A percentile compares a stretch with the other conserved stretches of the same genome.
phyloP scores from a whole-genome alignment of 164 flowering plant species.

The Nymphaea colorata region DNA sequence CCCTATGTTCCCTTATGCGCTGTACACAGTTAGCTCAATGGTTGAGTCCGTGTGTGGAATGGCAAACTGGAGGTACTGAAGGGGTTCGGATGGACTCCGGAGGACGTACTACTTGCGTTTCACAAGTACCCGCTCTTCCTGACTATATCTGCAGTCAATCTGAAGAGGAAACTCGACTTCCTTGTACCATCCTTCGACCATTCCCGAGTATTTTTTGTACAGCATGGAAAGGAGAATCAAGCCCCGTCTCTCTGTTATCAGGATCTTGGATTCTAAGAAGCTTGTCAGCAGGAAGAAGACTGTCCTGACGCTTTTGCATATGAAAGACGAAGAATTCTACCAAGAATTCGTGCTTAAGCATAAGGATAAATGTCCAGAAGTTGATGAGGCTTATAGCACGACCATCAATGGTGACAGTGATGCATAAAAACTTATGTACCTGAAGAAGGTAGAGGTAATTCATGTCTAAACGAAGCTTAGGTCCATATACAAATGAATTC shows the following conservation, averaged over 20 bases:
- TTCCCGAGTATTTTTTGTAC: not conserved
- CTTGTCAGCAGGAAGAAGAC: not conserved
- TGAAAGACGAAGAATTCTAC: slow-evolving; percentile 2
- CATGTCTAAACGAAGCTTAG: too few species aligned
- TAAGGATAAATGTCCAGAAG: slow-evolving; percentile 4
- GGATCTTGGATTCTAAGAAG: slow-evolving; percentile 3
- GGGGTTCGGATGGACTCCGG: slow-evolving; percentile 12
- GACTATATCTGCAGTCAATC: slow-evolving; percentile 5
- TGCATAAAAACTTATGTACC: not conserved
- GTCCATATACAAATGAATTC: too few species aligned
- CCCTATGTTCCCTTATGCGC: slow-evolving; percentile 4
- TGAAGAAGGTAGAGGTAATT: too few species aligned
- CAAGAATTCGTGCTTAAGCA: slow-evolving; percentile 3
- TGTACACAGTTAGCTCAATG: not conserved
- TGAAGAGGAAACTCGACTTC: slow-evolving; percentile 2
- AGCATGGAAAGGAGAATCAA: slow-evolving; percentile 8
- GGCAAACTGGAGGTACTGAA: slow-evolving; percentile 1
- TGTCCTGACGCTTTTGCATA: not conserved
- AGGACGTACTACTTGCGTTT: slow-evolving; percentile 6
- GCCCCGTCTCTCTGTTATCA: slow-evolving; percentile 6
- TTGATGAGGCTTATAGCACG: slow-evolving; percentile 1
- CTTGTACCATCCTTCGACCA: not conserved
- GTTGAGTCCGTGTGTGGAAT: not conserved
- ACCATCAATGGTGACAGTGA: not conserved
- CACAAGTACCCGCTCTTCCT: slow-evolving; percentile 4